These are phyloP conservation scores for Russula brevipes DNA, from an alignment of 768 basidiomycete genomes.

Conservation along the genomic window DNA sequence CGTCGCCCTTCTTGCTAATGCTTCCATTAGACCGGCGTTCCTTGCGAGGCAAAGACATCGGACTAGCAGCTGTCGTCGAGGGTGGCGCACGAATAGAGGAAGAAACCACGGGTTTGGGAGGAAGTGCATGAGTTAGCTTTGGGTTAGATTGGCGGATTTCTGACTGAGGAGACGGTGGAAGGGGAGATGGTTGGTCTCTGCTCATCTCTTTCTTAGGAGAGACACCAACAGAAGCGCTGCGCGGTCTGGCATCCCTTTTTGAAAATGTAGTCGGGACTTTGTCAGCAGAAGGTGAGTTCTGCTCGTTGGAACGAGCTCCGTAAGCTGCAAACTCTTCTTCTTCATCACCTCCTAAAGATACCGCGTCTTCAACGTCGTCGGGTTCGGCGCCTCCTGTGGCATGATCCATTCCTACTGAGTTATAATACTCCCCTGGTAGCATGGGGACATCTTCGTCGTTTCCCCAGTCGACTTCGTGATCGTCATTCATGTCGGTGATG, in stretches of 20 bases:
- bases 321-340: conserved; percentile 54
- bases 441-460: conserved; percentile 42
- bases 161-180: conserved; percentile 18
- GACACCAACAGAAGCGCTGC: conserved; percentile 5
- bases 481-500: conserved; percentile 51
- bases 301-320: conserved; percentile 29
- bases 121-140: conserved; percentile 23
- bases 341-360: conserved; percentile 65
- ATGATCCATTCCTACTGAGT: conserved; percentile 24
- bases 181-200: conserved; percentile 3
- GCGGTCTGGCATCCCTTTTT: conserved; percentile 8
- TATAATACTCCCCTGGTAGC: conserved; percentile 19
- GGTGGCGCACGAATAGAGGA: conserved; percentile 21
- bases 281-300: conserved; percentile 1
- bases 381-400: conserved; percentile 19
- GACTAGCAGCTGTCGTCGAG: conserved; percentile 26
- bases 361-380: conserved; percentile 53
- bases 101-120: conserved; percentile 23
- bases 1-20: conserved; percentile 13
- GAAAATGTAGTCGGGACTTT: background rate
- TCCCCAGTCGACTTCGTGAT: conserved; percentile 68
- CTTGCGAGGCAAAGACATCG: conserved; percentile 26
- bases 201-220: conserved; percentile 8
- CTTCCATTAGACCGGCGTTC: conserved; percentile 24
- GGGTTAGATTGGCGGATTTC: conserved; percentile 10